Base-by-base conservation (phyloP, 2,329 filamentous ascomycete species). In the Cadophora sp. region DNA sequence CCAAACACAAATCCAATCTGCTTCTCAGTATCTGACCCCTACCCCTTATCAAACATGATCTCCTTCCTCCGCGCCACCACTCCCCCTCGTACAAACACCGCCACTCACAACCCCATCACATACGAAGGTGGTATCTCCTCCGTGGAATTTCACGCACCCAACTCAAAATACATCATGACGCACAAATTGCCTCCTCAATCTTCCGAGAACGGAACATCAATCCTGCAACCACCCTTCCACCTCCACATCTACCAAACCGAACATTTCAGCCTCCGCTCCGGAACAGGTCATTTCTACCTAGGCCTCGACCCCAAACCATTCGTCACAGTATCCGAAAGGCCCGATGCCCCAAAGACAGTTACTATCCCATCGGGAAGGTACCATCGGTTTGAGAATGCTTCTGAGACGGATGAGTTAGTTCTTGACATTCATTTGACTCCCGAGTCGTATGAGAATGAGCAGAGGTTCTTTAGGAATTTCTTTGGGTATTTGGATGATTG, bases 401-500 rank as follows among this genome's bases (percentile, higher is more conserved):
- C 65, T 19, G 40, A 66, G 16, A 68, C 58, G 6, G 68, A 70
- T 43, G 14, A 59, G 2, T 34, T 70, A 19, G 48, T 70, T 4
- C 26, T 70, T 11, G 61, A 66, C 24, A 55, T 70, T 22, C 66
- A 60, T 43, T 37, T 70, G 16, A 50, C 53, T 3, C 66, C 66
- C 5, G 58, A 56, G 8, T 31, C 34, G 7, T 40, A 34, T 19
- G 37, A 66, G 16, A 66, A 55, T 16, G 68, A 70, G 34, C 40
- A 66, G 58, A 31, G 58, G 9, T 70, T 70, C 48, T 70, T 70
- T 40, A 31, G 68, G 14, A 68, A 70, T 58, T 70, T 70, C 68
- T 68, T 70, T 59, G 68, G 68, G 6, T 70, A 70, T 37, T 34
- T 68, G 5, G 68, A 70, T 43, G 68, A 70, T 66, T 70, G 68